Percentiles rank a stretch among this genome's conserved stretches.
phyloP scores from a whole-genome alignment of 306 rosid genomes.

The Inga laurina region DNA sequence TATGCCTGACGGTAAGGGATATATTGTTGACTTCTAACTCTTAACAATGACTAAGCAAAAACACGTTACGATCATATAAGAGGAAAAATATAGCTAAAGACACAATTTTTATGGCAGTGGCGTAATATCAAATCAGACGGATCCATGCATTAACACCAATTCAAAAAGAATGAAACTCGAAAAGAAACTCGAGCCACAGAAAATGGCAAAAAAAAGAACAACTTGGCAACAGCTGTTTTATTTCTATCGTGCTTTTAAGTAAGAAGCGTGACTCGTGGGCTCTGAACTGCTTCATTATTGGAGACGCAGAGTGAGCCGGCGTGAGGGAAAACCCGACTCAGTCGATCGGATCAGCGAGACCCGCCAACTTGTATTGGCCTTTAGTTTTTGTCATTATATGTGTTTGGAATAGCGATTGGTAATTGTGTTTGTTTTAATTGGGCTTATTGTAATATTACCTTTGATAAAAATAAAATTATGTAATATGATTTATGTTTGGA shows the following conservation, averaged over 20 bases:
- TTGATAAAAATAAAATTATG: no score
- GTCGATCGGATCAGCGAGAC: not conserved
- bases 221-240: not conserved
- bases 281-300: not conserved
- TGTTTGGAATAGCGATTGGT: no score
- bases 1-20: no score
- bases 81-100: not conserved
- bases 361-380: not conserved
- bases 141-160: not conserved
- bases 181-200: not conserved
- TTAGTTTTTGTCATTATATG: not conserved
- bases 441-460: no score
- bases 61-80: not conserved
- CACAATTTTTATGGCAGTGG: not conserved
- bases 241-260: not conserved
- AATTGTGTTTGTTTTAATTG: no score
- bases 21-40: no score
- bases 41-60: not conserved
- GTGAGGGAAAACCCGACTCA: not conserved
- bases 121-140: not conserved
- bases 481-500: no score
- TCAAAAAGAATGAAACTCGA: not conserved
- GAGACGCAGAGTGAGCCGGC: not conserved
- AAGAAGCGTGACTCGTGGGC: not conserved
- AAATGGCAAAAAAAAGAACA: no score